These are phyloP conservation scores for Plantago major DNA, from an alignment of 257 asterid genomes.

Conservation along the genomic window DNA sequence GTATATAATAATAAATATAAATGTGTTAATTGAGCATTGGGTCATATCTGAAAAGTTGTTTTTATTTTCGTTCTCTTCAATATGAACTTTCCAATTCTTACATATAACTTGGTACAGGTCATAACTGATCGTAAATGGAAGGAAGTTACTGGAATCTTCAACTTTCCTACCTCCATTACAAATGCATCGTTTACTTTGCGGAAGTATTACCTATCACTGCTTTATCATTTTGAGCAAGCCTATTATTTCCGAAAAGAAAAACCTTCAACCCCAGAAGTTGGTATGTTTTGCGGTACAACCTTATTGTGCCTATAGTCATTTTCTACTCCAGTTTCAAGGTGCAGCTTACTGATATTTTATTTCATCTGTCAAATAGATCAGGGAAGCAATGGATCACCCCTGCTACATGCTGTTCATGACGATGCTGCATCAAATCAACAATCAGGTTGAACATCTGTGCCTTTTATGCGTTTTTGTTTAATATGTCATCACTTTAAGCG, in stretches of 20 bases:
- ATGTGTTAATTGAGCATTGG: too few species aligned
- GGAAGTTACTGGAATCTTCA: constrained; percentile 72
- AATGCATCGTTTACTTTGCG: constrained; percentile 82
- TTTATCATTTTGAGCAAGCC: constrained; percentile 94
- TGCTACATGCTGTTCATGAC: constrained; percentile 35
- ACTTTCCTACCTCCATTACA: constrained; percentile 73
- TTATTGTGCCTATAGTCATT: constrained; percentile 9
- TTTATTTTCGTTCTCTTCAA: neutral
- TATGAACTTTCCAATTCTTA: constrained; percentile 8
- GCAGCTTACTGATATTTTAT: constrained; percentile 14
- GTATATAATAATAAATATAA: too few species aligned
- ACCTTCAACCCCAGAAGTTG: constrained; percentile 39
- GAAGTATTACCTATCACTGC: constrained; percentile 69
- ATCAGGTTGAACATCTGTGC: constrained; percentile 42
- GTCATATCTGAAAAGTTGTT: too few species aligned
- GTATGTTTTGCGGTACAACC: constrained; percentile 27
- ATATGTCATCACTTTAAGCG: neutral
- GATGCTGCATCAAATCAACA: constrained; percentile 37
- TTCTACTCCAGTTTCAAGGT: constrained; percentile 6
- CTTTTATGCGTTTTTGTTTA: constrained; percentile 1
- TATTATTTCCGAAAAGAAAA: constrained; percentile 77
- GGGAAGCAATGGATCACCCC: constrained; percentile 32
- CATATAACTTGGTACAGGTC: constrained; percentile 45
- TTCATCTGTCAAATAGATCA: constrained; percentile 34
- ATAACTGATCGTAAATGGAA: constrained; percentile 86